Evolutionary conservation across 2,329 filamentous ascomycete species (phyloP).

Genomic region (Aspergillus oerlinghausenensis): DNA sequence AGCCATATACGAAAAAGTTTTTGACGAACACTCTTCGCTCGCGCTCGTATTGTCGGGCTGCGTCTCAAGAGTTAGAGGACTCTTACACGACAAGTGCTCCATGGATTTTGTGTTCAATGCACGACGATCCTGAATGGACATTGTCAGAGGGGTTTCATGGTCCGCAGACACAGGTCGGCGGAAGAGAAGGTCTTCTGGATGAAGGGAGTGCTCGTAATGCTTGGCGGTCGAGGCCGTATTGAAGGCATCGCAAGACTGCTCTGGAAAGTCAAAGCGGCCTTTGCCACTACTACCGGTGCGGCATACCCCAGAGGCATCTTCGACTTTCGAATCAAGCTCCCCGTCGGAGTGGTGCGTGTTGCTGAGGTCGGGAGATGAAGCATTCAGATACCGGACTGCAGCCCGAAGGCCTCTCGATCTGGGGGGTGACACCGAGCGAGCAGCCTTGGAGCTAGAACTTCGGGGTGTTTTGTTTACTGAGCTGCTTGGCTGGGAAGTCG

Average conservation of each 20-base stretch:
- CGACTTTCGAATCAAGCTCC: not conserved
- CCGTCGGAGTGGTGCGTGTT: constrained; percentile 4
- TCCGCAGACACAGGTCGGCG: constrained; percentile 13
- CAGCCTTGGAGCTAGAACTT: constrained; percentile 23
- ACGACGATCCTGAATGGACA: constrained; percentile 37
- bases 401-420: constrained; percentile 34
- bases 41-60: constrained; percentile 6
- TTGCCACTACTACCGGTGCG: not conserved
- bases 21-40: constrained; percentile 12
- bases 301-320: not conserved
- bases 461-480: constrained; percentile 12
- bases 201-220: not conserved
- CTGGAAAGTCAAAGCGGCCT: not conserved
- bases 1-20: constrained; percentile 2
- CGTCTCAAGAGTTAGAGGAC: constrained; percentile 26
- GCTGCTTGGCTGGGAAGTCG: constrained; percentile 34
- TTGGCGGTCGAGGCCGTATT: not conserved
- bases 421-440: constrained; percentile 35
- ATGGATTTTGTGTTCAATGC: constrained; percentile 27
- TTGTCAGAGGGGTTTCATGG: constrained; percentile 5
- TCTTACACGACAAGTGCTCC: constrained; percentile 23
- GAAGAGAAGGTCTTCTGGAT: constrained; percentile 10
- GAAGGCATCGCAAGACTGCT: not conserved
- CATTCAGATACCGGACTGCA: constrained; percentile 34
- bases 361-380: constrained; percentile 18